A percentile compares a stretch with the other conserved stretches of the same genome.
These are phyloP conservation scores for Daldinia childiae DNA, from an alignment of 495 filamentous ascomycete genomes.

Conservation along the genomic window DNA sequence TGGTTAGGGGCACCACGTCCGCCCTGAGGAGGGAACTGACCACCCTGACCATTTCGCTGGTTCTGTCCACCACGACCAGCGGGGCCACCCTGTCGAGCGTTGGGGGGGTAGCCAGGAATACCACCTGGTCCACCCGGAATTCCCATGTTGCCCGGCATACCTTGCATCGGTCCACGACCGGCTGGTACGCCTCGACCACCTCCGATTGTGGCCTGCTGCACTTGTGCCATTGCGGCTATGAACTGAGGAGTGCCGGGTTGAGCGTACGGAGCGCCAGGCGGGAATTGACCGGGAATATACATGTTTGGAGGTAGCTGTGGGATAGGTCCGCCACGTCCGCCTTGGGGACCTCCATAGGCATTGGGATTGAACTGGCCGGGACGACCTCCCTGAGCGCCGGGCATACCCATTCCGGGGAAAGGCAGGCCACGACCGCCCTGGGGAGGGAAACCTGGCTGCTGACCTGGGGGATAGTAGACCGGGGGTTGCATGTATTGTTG, in stretches of 20 bases:
- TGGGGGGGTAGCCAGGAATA: slow-evolving; percentile 72
- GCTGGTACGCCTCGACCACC: slow-evolving; percentile 76
- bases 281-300: slow-evolving; percentile 82
- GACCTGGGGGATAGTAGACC: slow-evolving; percentile 87
- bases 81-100: slow-evolving; percentile 55
- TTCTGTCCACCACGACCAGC: slow-evolving; percentile 54
- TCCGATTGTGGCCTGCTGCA: slow-evolving; percentile 67
- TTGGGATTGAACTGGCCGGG: slow-evolving; percentile 80
- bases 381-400: slow-evolving; percentile 80
- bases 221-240: slow-evolving; percentile 73
- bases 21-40: slow-evolving; percentile 56
- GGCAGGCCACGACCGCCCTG: slow-evolving; percentile 79
- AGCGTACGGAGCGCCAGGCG: slow-evolving; percentile 64
- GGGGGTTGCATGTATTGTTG: slow-evolving; percentile 84
- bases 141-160: slow-evolving; percentile 66
- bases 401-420: slow-evolving; percentile 87
- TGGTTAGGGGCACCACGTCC: slow-evolving; percentile 64
- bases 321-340: slow-evolving; percentile 77
- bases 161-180: slow-evolving; percentile 78
- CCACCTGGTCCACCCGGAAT: slow-evolving; percentile 60
- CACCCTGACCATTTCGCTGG: slow-evolving; percentile 49
- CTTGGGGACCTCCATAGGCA: slow-evolving; percentile 80
- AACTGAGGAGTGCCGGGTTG: slow-evolving; percentile 62
- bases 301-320: slow-evolving; percentile 82
- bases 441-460: slow-evolving; percentile 81